These are phyloP conservation scores for Naganishia antarctica DNA, from an alignment of 768 basidiomycete species.

Conservation along the genomic window DNA sequence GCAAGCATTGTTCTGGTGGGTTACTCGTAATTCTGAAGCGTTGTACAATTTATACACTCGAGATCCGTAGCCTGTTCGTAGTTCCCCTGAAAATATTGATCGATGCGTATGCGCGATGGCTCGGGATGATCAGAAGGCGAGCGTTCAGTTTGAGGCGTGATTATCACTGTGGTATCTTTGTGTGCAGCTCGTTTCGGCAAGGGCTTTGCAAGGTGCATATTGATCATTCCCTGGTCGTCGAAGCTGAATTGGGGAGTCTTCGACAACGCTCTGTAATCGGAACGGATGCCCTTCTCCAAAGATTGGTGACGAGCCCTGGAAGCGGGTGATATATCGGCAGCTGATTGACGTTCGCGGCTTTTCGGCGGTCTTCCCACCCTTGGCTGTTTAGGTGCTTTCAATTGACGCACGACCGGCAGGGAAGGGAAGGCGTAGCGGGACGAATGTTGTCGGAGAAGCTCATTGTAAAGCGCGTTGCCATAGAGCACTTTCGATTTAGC, in stretches of 20 bases:
- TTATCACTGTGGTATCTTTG: not conserved
- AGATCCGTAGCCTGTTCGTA: too few relatives aligned
- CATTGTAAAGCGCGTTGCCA: not conserved
- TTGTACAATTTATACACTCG: too few relatives aligned
- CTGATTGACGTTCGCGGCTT: not conserved
- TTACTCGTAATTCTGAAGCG: too few relatives aligned
- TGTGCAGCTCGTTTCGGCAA: not conserved
- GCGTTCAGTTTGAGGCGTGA: too few relatives aligned
- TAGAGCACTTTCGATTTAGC: not conserved
- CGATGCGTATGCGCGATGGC: not conserved
- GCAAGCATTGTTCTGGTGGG: too few relatives aligned
- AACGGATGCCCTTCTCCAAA: not conserved
- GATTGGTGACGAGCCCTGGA: not conserved
- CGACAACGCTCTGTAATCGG: not conserved
- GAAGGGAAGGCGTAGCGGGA: not conserved
- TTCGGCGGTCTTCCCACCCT: not conserved
- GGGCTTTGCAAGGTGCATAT: not conserved
- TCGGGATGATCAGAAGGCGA: too few relatives aligned
- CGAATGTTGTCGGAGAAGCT: not conserved
- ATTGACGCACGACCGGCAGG: not conserved
- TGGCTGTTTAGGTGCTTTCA: not conserved
- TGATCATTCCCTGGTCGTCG: not conserved
- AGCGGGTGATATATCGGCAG: not conserved
- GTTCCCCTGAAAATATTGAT: too few relatives aligned
- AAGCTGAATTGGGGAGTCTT: conserved; percentile 1